These are phyloP conservation scores for Paraconiothyrium brasiliense DNA, from an alignment of 2,329 filamentous ascomycete species.

Conservation along the genomic window DNA sequence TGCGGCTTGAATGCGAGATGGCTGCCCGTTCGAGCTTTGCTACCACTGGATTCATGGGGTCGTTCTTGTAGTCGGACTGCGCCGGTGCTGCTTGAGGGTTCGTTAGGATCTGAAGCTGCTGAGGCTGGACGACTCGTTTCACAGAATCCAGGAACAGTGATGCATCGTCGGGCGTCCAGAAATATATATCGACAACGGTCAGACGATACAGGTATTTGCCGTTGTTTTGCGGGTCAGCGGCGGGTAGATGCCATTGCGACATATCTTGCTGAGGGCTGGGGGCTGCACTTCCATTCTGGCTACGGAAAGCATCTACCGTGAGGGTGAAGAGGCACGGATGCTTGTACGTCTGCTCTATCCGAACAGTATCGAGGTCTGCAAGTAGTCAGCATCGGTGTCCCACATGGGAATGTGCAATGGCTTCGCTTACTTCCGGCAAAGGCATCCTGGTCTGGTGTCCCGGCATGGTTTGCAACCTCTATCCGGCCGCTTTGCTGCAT, in stretches of 20 bases:
- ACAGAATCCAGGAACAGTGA: constrained; percentile 74
- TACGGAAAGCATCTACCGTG: constrained; percentile 61
- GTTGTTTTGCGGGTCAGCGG: constrained; percentile 76
- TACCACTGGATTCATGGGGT: constrained; percentile 73
- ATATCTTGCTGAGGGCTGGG: constrained; percentile 58
- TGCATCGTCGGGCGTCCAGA: constrained; percentile 79
- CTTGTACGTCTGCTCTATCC: constrained; percentile 75
- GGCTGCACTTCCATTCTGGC: constrained; percentile 44
- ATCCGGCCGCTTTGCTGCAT: constrained; percentile 72
- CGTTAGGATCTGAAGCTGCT: constrained; percentile 46
- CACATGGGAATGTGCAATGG: not conserved
- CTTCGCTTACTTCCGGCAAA: constrained; percentile 75
- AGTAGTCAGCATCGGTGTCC: constrained; percentile 27
- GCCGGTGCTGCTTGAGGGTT: constrained; percentile 51
- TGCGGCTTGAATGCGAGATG: constrained; percentile 63
- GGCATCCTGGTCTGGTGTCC: constrained; percentile 79
- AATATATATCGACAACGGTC: constrained; percentile 79
- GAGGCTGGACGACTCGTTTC: constrained; percentile 72
- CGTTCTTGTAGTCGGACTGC: constrained; percentile 55
- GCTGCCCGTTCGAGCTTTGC: constrained; percentile 77
- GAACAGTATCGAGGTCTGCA: constrained; percentile 71
- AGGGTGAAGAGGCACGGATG: constrained; percentile 77
- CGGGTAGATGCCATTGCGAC: constrained; percentile 77
- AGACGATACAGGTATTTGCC: constrained; percentile 82
- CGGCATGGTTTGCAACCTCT: constrained; percentile 79